These are phyloP conservation scores for Heterobasidion parviporum DNA, from an alignment of 1,284 basidiomycete species.

Conservation along the genomic window DNA sequence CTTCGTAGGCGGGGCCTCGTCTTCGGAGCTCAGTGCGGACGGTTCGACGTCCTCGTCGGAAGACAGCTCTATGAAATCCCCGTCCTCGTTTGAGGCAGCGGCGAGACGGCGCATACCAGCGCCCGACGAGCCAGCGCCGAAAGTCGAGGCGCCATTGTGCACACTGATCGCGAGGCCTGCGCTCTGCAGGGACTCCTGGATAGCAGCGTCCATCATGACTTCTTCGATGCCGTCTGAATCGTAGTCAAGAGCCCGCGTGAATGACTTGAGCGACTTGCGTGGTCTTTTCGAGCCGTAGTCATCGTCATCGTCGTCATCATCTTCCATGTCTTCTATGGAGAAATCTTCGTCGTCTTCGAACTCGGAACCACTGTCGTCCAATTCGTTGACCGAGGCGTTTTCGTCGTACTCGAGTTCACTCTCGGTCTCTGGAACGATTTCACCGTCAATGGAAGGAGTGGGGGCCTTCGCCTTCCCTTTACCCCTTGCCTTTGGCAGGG, in stretches of 20 bases:
- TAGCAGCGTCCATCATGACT: conserved; percentile 48
- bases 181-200: conserved; percentile 43
- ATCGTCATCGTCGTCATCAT: neutral
- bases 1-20: conserved; percentile 28
- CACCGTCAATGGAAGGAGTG: conserved; percentile 23
- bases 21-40: conserved; percentile 23
- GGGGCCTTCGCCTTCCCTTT: conserved; percentile 5
- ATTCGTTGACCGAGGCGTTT: conserved; percentile 35
- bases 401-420: conserved; percentile 23
- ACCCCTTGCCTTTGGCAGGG: conserved; percentile 21
- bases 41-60: conserved; percentile 11
- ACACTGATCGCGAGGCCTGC: conserved; percentile 25
- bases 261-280: neutral
- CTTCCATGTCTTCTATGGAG: neutral
- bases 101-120: conserved; percentile 23
- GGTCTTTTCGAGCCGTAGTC: neutral
- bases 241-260: conserved; percentile 12
- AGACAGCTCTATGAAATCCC: conserved; percentile 17
- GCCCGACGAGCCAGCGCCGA: conserved; percentile 32
- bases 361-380: conserved; percentile 51
- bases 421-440: conserved; percentile 13
- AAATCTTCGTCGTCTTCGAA: conserved; percentile 26
- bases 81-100: conserved; percentile 4
- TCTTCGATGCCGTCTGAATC: conserved; percentile 28
- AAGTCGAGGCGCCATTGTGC: conserved; percentile 11